Evolutionary conservation across 768 basidiomycete species (phyloP).

Genomic region (Rickenella mellea): DNA sequence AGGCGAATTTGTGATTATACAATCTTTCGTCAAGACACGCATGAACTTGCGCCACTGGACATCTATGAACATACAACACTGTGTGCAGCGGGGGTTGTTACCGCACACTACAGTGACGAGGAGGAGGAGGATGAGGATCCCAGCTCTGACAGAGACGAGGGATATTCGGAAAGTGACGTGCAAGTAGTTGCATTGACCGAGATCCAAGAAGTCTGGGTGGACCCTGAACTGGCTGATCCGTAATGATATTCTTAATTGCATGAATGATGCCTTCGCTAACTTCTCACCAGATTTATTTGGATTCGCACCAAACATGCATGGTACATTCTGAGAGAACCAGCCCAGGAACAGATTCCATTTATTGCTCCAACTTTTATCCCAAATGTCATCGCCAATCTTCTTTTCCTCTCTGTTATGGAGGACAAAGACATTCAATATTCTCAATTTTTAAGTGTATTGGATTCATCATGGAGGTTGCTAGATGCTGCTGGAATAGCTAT

Average conservation of each 20-base stretch:
- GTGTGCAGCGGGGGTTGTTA: slow-evolving; percentile 14
- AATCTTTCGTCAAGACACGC: slow-evolving; percentile 39
- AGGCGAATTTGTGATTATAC: slow-evolving; percentile 45
- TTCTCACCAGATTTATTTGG: slow-evolving; percentile 44
- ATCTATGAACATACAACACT: neutral
- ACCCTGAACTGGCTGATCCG: neutral
- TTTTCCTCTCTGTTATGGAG: slow-evolving; percentile 28
- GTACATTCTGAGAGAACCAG: slow-evolving; percentile 56
- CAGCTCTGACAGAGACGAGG: neutral
- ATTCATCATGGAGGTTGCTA: slow-evolving; percentile 20
- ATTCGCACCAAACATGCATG: slow-evolving; percentile 53
- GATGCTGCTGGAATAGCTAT: slow-evolving; percentile 22
- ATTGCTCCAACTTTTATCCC: slow-evolving; percentile 39
- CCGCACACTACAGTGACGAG: slow-evolving; percentile 19
- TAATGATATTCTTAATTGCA: neutral
- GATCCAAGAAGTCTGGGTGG: neutral
- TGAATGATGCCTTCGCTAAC: neutral
- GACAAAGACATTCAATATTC: slow-evolving; percentile 24
- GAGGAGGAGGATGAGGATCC: slow-evolving; percentile 13
- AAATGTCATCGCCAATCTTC: slow-evolving; percentile 41
- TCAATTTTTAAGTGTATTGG: slow-evolving; percentile 26
- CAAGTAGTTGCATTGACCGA: neutral
- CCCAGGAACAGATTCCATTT: slow-evolving; percentile 31
- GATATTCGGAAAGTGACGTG: neutral
- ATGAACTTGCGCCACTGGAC: slow-evolving; percentile 4